Percentiles rank a stretch among this genome's conserved stretches.
phyloP scores from a whole-genome alignment of 352 stramenopile species.

The Phytopythium vexans region DNA sequence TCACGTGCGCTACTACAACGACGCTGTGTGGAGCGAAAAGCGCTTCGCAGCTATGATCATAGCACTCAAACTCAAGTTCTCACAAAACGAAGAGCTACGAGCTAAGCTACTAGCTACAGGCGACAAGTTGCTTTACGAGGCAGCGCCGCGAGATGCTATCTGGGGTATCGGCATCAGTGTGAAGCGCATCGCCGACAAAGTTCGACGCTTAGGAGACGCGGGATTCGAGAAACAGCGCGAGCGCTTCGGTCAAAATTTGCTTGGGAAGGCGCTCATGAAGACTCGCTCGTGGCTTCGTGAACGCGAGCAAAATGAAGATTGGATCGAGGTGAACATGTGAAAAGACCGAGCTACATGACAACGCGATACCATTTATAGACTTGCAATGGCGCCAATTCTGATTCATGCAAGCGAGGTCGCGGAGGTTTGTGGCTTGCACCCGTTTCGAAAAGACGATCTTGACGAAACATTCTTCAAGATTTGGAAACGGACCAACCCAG shows the following conservation, averaged over 20 bases:
- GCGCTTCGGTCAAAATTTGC: conserved; percentile 50
- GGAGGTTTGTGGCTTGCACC: no score
- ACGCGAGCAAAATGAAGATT: no score
- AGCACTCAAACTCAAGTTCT: conserved; percentile 64
- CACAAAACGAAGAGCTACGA: conserved; percentile 22
- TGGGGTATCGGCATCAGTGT: conserved; percentile 64
- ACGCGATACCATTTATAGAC: no score
- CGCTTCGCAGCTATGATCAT: conserved; percentile 54
- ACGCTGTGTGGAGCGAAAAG: conserved; percentile 31
- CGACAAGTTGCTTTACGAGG: conserved; percentile 51
- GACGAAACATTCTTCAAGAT: no score
- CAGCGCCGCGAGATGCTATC: conserved; percentile 39
- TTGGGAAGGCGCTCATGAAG: conserved; percentile 56
- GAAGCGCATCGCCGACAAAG: conserved; percentile 20
- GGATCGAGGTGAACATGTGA: no score
- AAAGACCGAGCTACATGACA: no score
- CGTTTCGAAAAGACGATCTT: no score
- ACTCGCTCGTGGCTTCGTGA: conserved; percentile 37
- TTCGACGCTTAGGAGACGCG: conserved; percentile 35
- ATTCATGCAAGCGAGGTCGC: no score
- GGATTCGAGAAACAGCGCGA: conserved; percentile 18
- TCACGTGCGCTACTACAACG: conserved; percentile 53
- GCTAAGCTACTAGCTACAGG: conserved; percentile 37
- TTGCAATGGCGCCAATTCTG: no score
- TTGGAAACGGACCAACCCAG: no score